A percentile compares a stretch with the other conserved stretches of the same genome.
Conservation (phyloP, 1,139 yeast genomes). For the Blastobotrys raffinosifermentans region DNA sequence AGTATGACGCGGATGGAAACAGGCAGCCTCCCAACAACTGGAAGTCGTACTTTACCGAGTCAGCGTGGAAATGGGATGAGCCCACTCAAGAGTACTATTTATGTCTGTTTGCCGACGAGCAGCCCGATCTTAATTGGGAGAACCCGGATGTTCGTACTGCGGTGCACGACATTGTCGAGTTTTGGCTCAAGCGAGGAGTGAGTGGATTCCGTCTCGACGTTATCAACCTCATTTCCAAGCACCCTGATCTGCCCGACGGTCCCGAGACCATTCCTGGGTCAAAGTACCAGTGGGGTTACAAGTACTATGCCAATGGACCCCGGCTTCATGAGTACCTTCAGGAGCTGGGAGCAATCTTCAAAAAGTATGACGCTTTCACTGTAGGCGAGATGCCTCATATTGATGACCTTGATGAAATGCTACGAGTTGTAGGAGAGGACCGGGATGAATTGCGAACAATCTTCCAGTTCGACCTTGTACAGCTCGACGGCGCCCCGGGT, state of each 20-base stretch:
- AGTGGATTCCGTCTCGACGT: constrained; percentile 57
- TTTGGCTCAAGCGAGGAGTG: constrained; percentile 52
- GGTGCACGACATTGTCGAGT: constrained; percentile 45
- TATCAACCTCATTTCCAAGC: constrained; percentile 49
- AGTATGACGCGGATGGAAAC: constrained; percentile 38
- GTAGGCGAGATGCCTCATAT: constrained; percentile 45
- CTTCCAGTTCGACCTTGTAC: constrained; percentile 45
- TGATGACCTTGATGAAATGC: constrained; percentile 33
- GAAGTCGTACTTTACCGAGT: constrained; percentile 46
- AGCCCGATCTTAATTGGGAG: constrained; percentile 60
- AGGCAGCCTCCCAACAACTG: constrained; percentile 54
- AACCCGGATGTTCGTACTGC: constrained; percentile 47
- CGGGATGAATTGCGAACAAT: constrained; percentile 48
- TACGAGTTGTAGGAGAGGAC: constrained; percentile 45
- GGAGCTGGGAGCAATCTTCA: constrained; percentile 43
- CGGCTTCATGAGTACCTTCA: constrained; percentile 53
- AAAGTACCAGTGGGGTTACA: constrained; percentile 37
- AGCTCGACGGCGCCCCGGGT: constrained; percentile 32
- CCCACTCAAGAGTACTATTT: constrained; percentile 48
- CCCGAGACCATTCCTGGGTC: constrained; percentile 41
- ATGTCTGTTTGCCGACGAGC: constrained; percentile 46
- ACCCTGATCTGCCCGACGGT: constrained; percentile 44
- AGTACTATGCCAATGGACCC: constrained; percentile 42
- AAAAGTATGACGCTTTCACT: constrained; percentile 49
- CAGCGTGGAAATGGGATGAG: constrained; percentile 55